Conservation (phyloP, 2,329 filamentous ascomycete genomes). For the Aphanocladium album region DNA sequence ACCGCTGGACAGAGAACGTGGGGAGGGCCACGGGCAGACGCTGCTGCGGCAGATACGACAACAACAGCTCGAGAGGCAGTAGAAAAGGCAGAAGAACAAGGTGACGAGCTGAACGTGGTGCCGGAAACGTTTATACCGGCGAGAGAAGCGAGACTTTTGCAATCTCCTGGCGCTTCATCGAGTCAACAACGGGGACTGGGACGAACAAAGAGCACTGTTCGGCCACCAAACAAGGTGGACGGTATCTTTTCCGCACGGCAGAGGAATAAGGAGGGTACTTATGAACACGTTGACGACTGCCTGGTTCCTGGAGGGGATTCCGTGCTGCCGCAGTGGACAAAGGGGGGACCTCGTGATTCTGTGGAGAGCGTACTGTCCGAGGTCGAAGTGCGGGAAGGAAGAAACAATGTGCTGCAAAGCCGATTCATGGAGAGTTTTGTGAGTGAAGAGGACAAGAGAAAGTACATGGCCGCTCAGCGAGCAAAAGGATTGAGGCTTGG, state of each 20-base stretch:
- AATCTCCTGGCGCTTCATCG: constrained; percentile 18
- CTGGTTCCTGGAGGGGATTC: constrained; percentile 27
- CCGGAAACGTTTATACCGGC: constrained; percentile 75
- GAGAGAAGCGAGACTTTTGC: constrained; percentile 41
- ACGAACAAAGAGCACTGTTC: constrained; percentile 53
- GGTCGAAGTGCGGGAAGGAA: constrained; percentile 50
- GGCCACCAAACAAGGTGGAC: constrained; percentile 69
- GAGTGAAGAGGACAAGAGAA: constrained; percentile 68
- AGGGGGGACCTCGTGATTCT: constrained; percentile 45
- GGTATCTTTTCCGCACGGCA: constrained; percentile 73
- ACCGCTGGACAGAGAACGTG: constrained; percentile 92
- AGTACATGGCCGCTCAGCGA: constrained; percentile 66
- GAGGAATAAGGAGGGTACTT: constrained; percentile 62
- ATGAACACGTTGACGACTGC: constrained; percentile 62
- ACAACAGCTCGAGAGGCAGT: constrained; percentile 81
- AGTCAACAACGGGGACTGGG: constrained; percentile 31
- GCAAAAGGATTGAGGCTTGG: constrained; percentile 19
- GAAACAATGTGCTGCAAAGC: constrained; percentile 51
- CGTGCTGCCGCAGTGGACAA: constrained; percentile 13
- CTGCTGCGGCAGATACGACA: constrained; percentile 68
- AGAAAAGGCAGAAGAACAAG: constrained; percentile 69
- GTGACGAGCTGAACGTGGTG: constrained; percentile 85
- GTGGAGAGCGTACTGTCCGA: constrained; percentile 61
- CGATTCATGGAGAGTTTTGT: constrained; percentile 70
- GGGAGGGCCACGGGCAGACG: constrained; percentile 90